These are phyloP conservation scores for Alloteropsis semialata DNA, from an alignment of 176 grass and related monocot genomes.

Conservation along the genomic window DNA sequence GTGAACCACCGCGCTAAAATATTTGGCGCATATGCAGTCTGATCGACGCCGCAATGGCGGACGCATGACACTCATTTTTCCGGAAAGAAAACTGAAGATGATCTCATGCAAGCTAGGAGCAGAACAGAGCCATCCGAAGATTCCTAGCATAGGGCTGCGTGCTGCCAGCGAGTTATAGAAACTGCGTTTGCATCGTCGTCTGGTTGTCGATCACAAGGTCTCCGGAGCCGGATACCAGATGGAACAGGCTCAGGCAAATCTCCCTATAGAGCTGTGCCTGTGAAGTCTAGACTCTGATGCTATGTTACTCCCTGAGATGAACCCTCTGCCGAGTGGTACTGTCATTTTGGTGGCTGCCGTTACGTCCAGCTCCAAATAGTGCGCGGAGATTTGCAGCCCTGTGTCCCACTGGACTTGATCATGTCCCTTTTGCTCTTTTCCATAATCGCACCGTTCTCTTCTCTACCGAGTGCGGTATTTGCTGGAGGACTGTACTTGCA, in stretches of 20 bases:
- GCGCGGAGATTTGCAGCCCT: background rate
- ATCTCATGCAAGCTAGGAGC: background rate
- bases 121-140: constrained; percentile 6
- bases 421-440: background rate
- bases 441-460: constrained; percentile 9
- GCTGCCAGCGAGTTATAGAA: background rate
- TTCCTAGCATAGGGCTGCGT: background rate
- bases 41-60: background rate
- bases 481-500: background rate
- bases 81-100: background rate
- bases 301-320: background rate
- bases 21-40: constrained; percentile 19
- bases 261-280: too few relatives aligned
- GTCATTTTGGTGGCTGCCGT: background rate
- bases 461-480: background rate
- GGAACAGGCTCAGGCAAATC: too few relatives aligned
- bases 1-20: background rate
- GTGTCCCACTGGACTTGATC: background rate
- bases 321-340: background rate
- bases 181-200: background rate
- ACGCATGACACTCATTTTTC: background rate
- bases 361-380: background rate
- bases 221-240: too few relatives aligned
- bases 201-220: background rate
- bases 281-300: background rate